Evolutionary conservation across 1,284 basidiomycete genomes (phyloP), one percentile per base, ranked within the genome.

Genomic region (Naganishia cerealis): DNA sequence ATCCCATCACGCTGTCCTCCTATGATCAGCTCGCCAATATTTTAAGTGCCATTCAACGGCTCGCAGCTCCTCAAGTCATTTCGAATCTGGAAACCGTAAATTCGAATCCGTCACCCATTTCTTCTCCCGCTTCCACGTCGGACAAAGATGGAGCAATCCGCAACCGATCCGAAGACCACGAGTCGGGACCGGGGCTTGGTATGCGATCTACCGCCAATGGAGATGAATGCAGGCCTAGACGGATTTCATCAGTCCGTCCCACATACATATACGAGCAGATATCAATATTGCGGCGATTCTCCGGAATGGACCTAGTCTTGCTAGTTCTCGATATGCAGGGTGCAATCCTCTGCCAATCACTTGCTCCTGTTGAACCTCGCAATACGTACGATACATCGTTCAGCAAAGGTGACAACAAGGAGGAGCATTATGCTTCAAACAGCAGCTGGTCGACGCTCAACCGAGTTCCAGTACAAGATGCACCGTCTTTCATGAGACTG

Each of bases 311-410:
- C 26, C 24, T 70, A 26, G 66, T 40, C 3, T 24, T 59, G 29
- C 39, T 59, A 3, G 62, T 65, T 10, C 57, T 68, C 9, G 66
- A 67, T 16, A 67, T 70, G 39, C 58, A 67, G 24, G 62, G 69
- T 26, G 54, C 50, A 15, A 52, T 70, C 6, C 54, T 70, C 69
- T 21, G 39, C 66, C 42, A 72, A 71, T 38, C 65, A 72, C n/a
- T 69, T 77, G 36, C 71, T 74, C 7, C 72, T 75, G n/a, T 55
- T 42, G 4, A 52, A 71, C 2, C 58, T 69, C 48, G 57, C 68
- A 24, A 40, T 62, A 21, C 75, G 73, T 48, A 66, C 12, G 62
- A 57, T 46, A 62, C 52, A 48, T 65, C 65, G 3, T 68, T 67
- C 16, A 48, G 68, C 15, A 67, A 59, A 16, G 40, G 40, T 7